Percentiles rank a stretch among this genome's conserved stretches.
These are phyloP conservation scores for Yarrowia keelungensis DNA, from an alignment of 805 yeast species.

Conservation along the genomic window DNA sequence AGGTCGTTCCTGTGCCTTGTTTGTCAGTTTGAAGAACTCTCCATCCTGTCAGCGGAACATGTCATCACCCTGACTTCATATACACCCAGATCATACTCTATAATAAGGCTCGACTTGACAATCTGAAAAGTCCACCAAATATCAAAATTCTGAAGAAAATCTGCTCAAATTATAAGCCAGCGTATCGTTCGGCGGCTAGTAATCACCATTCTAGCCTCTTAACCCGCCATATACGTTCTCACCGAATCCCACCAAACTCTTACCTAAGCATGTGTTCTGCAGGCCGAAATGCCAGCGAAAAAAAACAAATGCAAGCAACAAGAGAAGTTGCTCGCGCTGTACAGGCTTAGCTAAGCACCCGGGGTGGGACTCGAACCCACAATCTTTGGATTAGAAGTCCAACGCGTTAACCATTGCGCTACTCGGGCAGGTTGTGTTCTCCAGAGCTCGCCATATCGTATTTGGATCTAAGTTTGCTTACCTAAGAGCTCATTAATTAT, in stretches of 20 bases:
- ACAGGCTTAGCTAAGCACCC: constrained; percentile 16
- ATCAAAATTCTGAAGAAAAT: too few species aligned
- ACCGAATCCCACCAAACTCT: not conserved
- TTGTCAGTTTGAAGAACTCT: too few species aligned
- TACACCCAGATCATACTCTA: too few species aligned
- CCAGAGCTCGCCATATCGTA: not conserved
- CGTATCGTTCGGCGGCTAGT: too few species aligned
- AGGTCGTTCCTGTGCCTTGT: too few species aligned
- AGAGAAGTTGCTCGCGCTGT: not conserved
- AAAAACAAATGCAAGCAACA: not conserved
- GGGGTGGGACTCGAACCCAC: constrained; percentile 39
- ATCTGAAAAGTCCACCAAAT: too few species aligned
- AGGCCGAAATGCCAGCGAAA: constrained; percentile 4
- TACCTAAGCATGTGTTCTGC: constrained; percentile 1
- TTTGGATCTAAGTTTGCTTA: not conserved
- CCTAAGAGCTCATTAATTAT: not conserved
- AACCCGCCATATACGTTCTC: too few species aligned
- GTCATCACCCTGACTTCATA: too few species aligned
- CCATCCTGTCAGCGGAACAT: too few species aligned
- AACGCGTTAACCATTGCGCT: constrained; percentile 38
- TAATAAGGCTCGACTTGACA: too few species aligned
- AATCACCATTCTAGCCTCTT: too few species aligned
- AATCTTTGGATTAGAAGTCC: constrained; percentile 38
- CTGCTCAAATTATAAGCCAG: too few species aligned
- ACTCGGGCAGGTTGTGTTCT: constrained; percentile 24